A percentile compares a stretch with the other conserved stretches of the same genome.
Evolutionary conservation across 78 protist species (phyloP).

Genomic region (Anaeramoeba flamelloides): DNA sequence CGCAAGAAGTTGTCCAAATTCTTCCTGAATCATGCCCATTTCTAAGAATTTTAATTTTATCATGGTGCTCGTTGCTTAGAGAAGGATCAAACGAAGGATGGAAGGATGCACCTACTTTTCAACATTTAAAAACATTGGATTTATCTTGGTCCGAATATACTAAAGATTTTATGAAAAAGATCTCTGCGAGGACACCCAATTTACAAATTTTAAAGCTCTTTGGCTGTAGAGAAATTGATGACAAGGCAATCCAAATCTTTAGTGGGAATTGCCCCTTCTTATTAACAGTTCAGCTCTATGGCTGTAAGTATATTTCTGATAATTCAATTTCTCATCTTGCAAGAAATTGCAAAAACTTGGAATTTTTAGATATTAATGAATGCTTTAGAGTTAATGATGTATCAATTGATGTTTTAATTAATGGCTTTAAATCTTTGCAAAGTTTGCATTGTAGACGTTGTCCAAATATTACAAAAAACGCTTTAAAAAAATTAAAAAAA

Average conservation of each 20-base stretch:
- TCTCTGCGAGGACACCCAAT: not conserved
- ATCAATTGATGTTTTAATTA: not conserved
- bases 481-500: not conserved
- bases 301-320: not conserved
- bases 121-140: not conserved
- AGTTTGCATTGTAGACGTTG: not conserved
- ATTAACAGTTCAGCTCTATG: not conserved
- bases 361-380: not conserved
- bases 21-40: not conserved
- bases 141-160: not conserved
- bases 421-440: not conserved
- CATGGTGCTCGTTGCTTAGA: not conserved
- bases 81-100: not conserved
- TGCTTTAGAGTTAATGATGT: not conserved
- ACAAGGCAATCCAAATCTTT: not conserved
- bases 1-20: not conserved
- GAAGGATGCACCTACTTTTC: not conserved
- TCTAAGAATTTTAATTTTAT: not conserved
- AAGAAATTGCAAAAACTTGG: not conserved
- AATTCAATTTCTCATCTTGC: not conserved
- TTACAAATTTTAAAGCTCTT: not conserved
- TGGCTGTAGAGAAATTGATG: not conserved
- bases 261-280: not conserved
- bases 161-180: not conserved
- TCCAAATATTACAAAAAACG: not conserved